Conservation (phyloP, 2,329 filamentous ascomycete species). For the Xylaria sp. region DNA sequence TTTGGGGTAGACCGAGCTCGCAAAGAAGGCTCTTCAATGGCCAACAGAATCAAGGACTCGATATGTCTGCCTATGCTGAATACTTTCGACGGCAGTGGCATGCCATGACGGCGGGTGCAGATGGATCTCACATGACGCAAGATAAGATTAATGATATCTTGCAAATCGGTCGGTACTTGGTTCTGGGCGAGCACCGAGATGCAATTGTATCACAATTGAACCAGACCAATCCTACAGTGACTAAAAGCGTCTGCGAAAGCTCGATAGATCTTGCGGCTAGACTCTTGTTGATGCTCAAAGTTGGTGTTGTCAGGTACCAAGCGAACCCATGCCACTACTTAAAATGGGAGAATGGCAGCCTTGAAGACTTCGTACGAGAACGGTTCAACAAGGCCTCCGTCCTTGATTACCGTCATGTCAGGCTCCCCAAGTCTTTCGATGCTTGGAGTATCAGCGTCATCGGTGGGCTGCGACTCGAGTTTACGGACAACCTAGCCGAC, state of each 20-base stretch:
- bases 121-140: slow-evolving; percentile 5
- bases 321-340: slow-evolving; percentile 1
- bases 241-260: slow-evolving; percentile 1
- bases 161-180: neutral
- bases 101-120: slow-evolving; percentile 6
- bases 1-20: neutral
- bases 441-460: slow-evolving; percentile 35
- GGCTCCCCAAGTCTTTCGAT: slow-evolving; percentile 31
- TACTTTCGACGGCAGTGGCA: slow-evolving; percentile 21
- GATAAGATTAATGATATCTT: slow-evolving; percentile 10
- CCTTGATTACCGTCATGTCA: slow-evolving; percentile 13
- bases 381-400: neutral
- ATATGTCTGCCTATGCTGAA: slow-evolving; percentile 11
- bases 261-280: slow-evolving; percentile 14
- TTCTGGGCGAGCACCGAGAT: neutral
- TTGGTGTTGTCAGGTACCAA: slow-evolving; percentile 10
- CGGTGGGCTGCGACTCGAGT: slow-evolving; percentile 42
- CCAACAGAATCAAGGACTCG: neutral
- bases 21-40: slow-evolving; percentile 10
- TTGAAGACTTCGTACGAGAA: slow-evolving; percentile 11
- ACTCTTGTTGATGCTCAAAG: slow-evolving; percentile 22
- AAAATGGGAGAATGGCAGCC: slow-evolving; percentile 10
- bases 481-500: slow-evolving; percentile 46
- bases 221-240: neutral
- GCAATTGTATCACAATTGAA: slow-evolving; percentile 4